Base-by-base conservation (phyloP, 225 moss, liverwort and hornwort genomes). In the Asterella californica region DNA sequence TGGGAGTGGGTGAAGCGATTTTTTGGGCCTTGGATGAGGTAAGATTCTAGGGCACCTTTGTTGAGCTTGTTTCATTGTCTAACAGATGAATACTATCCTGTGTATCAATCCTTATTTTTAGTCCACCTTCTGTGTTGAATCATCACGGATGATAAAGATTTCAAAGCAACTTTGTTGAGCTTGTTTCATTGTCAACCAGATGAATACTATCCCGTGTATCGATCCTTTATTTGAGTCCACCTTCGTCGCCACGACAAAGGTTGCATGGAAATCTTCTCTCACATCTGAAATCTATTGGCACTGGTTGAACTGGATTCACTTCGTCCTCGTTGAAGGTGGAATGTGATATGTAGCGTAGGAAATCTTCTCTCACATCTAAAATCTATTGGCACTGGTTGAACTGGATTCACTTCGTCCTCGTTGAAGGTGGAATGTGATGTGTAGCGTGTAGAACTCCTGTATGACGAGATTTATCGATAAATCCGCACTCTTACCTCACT, bases 11-110 rank as follows among this genome's bases (percentile, higher is more conserved):
- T 78, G 79, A 52, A 55, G 70, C 79, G 38, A 79, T 68, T 70
- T 79, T 78, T 79, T 55, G 49, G 69, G 79, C 79, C 79, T 79
- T 79, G 79, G 79, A 79, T 79, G 79, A 79, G 79, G 79, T 79
- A 69, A 79, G 79, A 79, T 79, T 79, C 79, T 79, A 70, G 79
- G 79, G 79, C 79, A 79, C 69, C 52, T 79, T 70, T 70, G 25
- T 77, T 62, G 76, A 76, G 76, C 76, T 77, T 46, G 46, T 76
- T 57, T 76, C 59, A 76, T 76, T 60, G 59, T 76, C 21, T 7
- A 34, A 38, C 57, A 73, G 48, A 73, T 73, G 48, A 73, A 38
- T 61, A 36, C 24, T 6, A 76, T 60, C 76, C 59, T 33, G 5
- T 74, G 50, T 74, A 53, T 53, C 32, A 72, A 72, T 72, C 38